A percentile compares a stretch with the other conserved stretches of the same genome.
Conservation (phyloP, 768 basidiomycete species). For the Kwoniella sp. region DNA sequence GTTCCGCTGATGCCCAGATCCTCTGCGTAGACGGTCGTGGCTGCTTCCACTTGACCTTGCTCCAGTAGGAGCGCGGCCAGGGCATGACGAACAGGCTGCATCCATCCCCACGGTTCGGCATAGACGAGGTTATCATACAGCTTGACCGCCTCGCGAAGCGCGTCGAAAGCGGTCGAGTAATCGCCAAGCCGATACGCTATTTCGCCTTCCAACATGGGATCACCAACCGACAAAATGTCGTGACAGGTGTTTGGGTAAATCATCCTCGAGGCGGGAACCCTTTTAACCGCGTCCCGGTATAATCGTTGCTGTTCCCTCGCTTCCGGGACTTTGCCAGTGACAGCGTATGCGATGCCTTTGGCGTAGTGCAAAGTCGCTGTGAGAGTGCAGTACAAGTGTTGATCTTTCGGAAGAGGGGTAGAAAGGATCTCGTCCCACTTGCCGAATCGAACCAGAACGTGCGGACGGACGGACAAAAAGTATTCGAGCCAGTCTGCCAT, state of each 20-base stretch:
- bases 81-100: conserved; percentile 46
- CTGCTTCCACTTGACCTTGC: conserved; percentile 37
- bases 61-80: conserved; percentile 46
- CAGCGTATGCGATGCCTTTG: conserved; percentile 39
- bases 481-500: conserved; percentile 35
- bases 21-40: conserved; percentile 33
- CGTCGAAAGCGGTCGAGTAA: conserved; percentile 38
- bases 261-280: conserved; percentile 27
- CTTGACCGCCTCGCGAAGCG: conserved; percentile 37
- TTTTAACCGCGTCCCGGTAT: conserved; percentile 19
- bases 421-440: conserved; percentile 42
- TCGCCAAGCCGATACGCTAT: conserved; percentile 46
- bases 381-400: conserved; percentile 27
- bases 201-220: conserved; percentile 44
- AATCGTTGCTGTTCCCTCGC: conserved; percentile 24
- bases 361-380: conserved; percentile 36
- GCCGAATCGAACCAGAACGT: conserved; percentile 47
- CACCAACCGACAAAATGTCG: conserved; percentile 35
- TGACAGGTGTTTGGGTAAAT: conserved; percentile 38
- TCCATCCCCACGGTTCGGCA: conserved; percentile 50
- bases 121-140: conserved; percentile 39
- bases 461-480: conserved; percentile 23
- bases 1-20: conserved; percentile 41
- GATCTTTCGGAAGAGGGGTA: conserved; percentile 20
- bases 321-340: conserved; percentile 22